Evolutionary conservation across 2,329 filamentous ascomycete species (phyloP).

Genomic region (Ascochyta pisi): DNA sequence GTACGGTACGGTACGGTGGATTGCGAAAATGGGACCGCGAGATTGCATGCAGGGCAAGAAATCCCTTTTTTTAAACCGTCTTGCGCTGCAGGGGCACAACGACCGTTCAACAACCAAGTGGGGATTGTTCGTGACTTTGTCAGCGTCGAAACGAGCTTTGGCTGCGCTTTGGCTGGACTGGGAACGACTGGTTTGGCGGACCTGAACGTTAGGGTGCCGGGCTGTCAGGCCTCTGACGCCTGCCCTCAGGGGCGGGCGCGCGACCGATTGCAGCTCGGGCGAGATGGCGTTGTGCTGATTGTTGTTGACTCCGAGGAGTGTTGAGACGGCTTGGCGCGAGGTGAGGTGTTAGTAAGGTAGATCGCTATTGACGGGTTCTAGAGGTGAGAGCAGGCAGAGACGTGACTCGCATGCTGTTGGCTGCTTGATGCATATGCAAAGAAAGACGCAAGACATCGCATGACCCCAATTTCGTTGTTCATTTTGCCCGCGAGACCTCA

Average conservation of each 20-base stretch:
- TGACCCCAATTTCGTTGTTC: constrained; percentile 14
- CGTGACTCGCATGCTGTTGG: constrained; percentile 6
- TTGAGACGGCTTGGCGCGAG: constrained; percentile 1
- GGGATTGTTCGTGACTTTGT: constrained; percentile 6
- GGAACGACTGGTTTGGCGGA: constrained; percentile 5
- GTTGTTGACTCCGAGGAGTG: constrained; percentile 6
- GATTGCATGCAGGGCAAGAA: constrained; percentile 12
- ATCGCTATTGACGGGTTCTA: constrained; percentile 6
- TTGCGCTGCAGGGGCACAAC: constrained; percentile 11
- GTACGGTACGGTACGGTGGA: neutral
- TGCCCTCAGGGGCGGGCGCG: neutral
- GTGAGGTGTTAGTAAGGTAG: constrained; percentile 2
- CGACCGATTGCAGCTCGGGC: neutral
- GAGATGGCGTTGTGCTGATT: constrained; percentile 2
- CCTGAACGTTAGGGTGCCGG: constrained; percentile 13
- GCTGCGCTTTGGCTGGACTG: constrained; percentile 2
- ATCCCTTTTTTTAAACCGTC: neutral
- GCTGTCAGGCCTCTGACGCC: constrained; percentile 4
- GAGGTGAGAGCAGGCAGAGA: neutral
- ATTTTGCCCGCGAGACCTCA: constrained; percentile 9
- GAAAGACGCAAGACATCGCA: constrained; percentile 18
- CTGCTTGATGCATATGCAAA: constrained; percentile 5
- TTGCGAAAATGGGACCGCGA: constrained; percentile 1
- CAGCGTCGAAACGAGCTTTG: neutral
- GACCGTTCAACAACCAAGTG: constrained; percentile 2